Conservation (phyloP, 345 rosid genomes). For the Eutrema yunnanense region DNA sequence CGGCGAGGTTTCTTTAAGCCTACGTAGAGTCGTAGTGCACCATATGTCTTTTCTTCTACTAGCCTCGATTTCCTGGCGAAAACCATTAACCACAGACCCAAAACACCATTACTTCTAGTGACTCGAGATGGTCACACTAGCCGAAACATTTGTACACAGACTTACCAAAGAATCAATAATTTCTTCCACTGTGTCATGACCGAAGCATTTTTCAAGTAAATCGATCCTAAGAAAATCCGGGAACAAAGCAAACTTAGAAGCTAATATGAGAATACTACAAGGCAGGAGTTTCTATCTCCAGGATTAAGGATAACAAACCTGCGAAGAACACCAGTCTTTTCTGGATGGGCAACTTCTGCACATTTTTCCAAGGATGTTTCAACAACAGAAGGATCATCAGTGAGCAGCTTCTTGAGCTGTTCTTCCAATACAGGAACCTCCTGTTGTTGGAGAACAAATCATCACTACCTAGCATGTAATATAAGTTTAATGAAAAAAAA, state of each 20-base stretch:
- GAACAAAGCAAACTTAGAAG: conserved; percentile 3
- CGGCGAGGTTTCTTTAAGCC: conserved; percentile 76
- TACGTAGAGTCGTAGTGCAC: conserved; percentile 57
- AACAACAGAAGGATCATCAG: conserved; percentile 88
- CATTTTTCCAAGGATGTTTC: conserved; percentile 61
- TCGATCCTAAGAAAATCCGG: conserved; percentile 45
- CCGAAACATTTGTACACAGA: conserved; percentile 4
- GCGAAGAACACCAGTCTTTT: conserved; percentile 57
- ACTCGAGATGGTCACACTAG: not conserved
- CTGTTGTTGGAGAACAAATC: conserved; percentile 31
- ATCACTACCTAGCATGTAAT: conserved; percentile 4
- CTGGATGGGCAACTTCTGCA: conserved; percentile 56
- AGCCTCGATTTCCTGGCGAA: conserved; percentile 52
- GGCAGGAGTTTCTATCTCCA: not conserved
- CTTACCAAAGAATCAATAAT: conserved; percentile 76
- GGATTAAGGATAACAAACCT: conserved; percentile 41
- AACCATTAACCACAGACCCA: not conserved
- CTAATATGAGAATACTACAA: not conserved
- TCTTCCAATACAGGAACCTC: conserved; percentile 56
- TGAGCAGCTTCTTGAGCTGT: conserved; percentile 58
- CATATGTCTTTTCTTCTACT: conserved; percentile 53
- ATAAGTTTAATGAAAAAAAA: not conserved
- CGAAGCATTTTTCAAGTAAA: conserved; percentile 68
- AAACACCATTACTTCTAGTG: not conserved
- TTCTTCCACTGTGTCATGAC: conserved; percentile 81